Percentiles rank a stretch among this genome's conserved stretches.
phyloP scores from a whole-genome alignment of 2,329 filamentous ascomycete species.

The Colletotrichum sp. region DNA sequence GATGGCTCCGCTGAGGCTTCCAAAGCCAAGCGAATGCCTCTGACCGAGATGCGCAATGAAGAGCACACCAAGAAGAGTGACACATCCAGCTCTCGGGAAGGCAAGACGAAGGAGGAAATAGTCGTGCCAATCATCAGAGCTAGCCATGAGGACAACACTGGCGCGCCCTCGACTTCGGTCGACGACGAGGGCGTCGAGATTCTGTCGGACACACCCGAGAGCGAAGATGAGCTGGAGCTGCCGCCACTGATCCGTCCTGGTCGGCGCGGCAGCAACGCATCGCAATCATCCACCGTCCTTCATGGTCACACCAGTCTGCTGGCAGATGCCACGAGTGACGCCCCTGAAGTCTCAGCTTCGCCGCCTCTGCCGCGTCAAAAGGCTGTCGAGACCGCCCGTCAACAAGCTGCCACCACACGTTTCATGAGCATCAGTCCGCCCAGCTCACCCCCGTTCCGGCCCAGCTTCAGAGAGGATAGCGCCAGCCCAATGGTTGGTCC shows the following conservation, averaged over 20 bases:
- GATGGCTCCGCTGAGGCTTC: not conserved
- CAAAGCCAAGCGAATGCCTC: conserved; percentile 1
- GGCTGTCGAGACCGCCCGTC: not conserved
- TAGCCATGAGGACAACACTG: not conserved
- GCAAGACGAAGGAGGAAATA: not conserved
- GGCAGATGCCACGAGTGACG: conserved; percentile 45
- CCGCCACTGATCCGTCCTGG: conserved; percentile 37
- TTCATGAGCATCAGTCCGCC: conserved; percentile 50
- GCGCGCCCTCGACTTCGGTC: not conserved
- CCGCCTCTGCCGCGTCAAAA: conserved; percentile 42
- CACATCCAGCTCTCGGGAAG: not conserved
- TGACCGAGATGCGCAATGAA: conserved; percentile 8
- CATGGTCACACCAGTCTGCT: conserved; percentile 43
- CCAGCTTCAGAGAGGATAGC: conserved; percentile 3
- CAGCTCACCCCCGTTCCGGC: conserved; percentile 49
- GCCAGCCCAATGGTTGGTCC: conserved; percentile 15
- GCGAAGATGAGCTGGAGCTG: conserved; percentile 35
- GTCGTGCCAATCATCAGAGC: not conserved
- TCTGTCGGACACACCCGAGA: not conserved
- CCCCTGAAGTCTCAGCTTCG: conserved; percentile 49
- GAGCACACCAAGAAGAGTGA: not conserved
- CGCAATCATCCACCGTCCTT: conserved; percentile 43
- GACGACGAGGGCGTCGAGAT: not conserved
- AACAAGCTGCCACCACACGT: not conserved
- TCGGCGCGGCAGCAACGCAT: conserved; percentile 36